Base-by-base conservation (phyloP, 164 flowering plant species). In the Platanus orientalis region DNA sequence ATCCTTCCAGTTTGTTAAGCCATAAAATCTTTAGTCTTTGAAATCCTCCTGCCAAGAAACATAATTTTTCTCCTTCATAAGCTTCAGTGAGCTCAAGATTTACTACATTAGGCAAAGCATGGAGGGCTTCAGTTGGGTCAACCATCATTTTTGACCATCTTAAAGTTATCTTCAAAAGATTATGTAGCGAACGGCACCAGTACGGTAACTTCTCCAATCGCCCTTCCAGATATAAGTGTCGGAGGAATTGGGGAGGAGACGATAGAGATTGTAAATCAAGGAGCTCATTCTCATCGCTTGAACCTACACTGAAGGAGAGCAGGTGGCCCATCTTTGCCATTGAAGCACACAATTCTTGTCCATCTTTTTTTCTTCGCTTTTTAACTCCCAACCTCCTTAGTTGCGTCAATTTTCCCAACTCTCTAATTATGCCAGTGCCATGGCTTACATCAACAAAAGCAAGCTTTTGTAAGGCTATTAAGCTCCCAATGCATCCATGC, bases 381-480 rank as follows among this genome's bases (percentile, higher is more conserved):
- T 42, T 0, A 27, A 81, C 58, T 23, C 79, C 72, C 7, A 81
- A 26, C 62, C 67, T 76, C 39, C 71, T 65, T 20, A 78, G 63
- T 60, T 72, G 72, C 5, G 11, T 74, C 32, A 21, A 49, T 6
- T 9, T 20, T 1, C 49, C 20, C 1, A 49, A 7, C 25, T 21
- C 52, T n/a, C n/a, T n/a, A n/a, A n/a, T n/a, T n/a, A n/a, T n/a
- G n/a, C n/a, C n/a, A n/a, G n/a, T n/a, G n/a, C n/a, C n/a, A n/a
- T n/a, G n/a, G n/a, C n/a, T n/a, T n/a, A n/a, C n/a, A n/a, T n/a
- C n/a, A n/a, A n/a, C n/a, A n/a, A n/a, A n/a, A n/a, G n/a, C n/a
- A n/a, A n/a, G n/a, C n/a, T n/a, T n/a, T n/a, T n/a, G n/a, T n/a
- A n/a, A n/a, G n/a, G n/a, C n/a, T n/a, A n/a, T n/a, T n/a, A n/a